Percentiles rank a stretch among this genome's conserved stretches.
Conservation (phyloP, 345 rosid genomes). For the Eutrema yunnanense region DNA sequence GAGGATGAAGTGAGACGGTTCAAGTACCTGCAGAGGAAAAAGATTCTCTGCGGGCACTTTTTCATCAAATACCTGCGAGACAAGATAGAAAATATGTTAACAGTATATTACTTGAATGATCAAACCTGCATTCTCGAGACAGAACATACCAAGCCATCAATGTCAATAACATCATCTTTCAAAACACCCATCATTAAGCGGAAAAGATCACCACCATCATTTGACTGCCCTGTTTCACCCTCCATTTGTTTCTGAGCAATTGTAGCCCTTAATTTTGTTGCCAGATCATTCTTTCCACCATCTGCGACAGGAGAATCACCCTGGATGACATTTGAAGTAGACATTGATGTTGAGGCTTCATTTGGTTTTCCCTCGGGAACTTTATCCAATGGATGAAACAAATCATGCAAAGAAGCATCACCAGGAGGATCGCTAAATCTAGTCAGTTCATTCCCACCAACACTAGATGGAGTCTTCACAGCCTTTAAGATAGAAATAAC, state of each 20-base stretch:
- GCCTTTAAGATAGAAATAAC: constrained; percentile 41
- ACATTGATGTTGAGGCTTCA: constrained; percentile 82
- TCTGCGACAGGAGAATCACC: constrained; percentile 46
- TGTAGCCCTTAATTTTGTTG: constrained; percentile 83
- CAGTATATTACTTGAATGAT: background rate
- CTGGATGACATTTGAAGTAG: constrained; percentile 57
- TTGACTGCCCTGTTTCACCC: constrained; percentile 65
- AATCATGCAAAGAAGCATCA: constrained; percentile 95
- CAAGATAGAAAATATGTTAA: constrained; percentile 2
- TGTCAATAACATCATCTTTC: constrained; percentile 90
- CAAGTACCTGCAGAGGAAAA: constrained; percentile 80
- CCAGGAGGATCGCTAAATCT: constrained; percentile 93
- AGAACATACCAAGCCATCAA: constrained; percentile 85
- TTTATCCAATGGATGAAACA: constrained; percentile 81
- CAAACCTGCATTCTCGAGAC: background rate
- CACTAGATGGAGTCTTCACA: constrained; percentile 40
- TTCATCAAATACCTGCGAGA: constrained; percentile 74
- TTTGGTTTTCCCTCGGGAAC: constrained; percentile 42
- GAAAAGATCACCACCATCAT: constrained; percentile 79
- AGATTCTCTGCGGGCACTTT: constrained; percentile 82
- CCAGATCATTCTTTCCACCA: constrained; percentile 79
- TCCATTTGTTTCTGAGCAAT: constrained; percentile 95
- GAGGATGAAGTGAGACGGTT: constrained; percentile 3
- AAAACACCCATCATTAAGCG: constrained; percentile 82
- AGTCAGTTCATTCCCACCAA: constrained; percentile 69